Percentiles rank a stretch among this genome's conserved stretches.
phyloP scores from a whole-genome alignment of 2,329 filamentous ascomycete genomes.

The Diaporthe australafricana region DNA sequence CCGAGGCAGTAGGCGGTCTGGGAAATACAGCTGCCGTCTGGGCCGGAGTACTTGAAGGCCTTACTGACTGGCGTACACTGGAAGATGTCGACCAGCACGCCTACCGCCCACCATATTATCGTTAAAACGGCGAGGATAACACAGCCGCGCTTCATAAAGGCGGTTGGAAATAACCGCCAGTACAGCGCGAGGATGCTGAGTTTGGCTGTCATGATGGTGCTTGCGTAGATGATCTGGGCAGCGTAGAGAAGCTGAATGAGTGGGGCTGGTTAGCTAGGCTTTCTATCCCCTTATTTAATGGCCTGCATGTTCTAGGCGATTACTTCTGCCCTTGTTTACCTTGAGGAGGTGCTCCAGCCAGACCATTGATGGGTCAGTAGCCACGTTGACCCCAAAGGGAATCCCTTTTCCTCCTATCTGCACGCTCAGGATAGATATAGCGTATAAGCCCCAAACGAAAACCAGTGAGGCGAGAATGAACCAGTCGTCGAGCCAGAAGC shows the following conservation, averaged over 20 bases:
- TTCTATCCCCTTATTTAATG: background rate
- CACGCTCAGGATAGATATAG: background rate
- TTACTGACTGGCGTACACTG: conserved; percentile 16
- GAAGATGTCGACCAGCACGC: conserved; percentile 19
- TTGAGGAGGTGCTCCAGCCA: background rate
- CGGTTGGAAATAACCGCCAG: conserved; percentile 26
- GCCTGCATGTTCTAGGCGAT: background rate
- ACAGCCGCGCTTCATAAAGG: conserved; percentile 25
- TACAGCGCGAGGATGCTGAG: conserved; percentile 25
- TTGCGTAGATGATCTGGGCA: conserved; percentile 8
- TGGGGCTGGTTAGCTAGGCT: too few species aligned
- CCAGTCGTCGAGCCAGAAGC: conserved; percentile 18
- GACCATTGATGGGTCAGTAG: background rate
- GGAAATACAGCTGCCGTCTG: background rate
- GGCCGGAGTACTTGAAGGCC: background rate
- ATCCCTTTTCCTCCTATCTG: background rate
- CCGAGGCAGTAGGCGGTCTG: background rate
- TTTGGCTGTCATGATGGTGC: conserved; percentile 12
- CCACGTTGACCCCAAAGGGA: background rate
- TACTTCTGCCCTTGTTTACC: background rate
- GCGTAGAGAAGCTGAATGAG: conserved; percentile 11
- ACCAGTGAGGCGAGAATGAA: background rate
- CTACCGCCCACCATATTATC: conserved; percentile 3
- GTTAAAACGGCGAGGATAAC: conserved; percentile 3
- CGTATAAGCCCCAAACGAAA: background rate